phyloP scores from a whole-genome alignment of 108 stramenopile species.

The Tribonema minus region DNA sequence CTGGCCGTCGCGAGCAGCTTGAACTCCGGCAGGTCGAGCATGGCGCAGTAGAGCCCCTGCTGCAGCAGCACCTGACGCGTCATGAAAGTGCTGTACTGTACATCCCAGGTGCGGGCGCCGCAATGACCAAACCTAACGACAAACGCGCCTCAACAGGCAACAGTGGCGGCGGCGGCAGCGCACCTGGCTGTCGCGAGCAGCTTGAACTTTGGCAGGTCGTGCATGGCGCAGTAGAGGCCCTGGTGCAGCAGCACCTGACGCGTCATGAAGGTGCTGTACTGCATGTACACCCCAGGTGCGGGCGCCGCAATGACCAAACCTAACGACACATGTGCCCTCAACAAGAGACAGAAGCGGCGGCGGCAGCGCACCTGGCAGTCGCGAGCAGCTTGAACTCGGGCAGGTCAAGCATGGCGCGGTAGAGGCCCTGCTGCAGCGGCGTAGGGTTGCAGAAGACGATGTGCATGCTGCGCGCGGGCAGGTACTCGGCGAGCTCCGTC shows the following conservation, averaged over 20 bases:
- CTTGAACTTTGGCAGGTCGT: slow-evolving; percentile 19
- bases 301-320: neutral
- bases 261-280: neutral
- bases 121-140: neutral
- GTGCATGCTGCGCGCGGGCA: too few species aligned
- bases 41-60: slow-evolving; percentile 15
- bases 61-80: slow-evolving; percentile 1
- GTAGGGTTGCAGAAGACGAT: slow-evolving; percentile 49
- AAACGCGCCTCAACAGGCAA: neutral
- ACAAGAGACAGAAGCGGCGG: too few species aligned
- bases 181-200: slow-evolving; percentile 7
- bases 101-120: neutral
- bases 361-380: too few species aligned
- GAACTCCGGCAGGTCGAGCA: slow-evolving; percentile 42
- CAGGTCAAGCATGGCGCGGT: slow-evolving; percentile 14
- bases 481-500: too few species aligned
- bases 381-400: slow-evolving; percentile 43
- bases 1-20: slow-evolving; percentile 21
- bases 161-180: too few species aligned
- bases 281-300: neutral
- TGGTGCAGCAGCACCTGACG: neutral
- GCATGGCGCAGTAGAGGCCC: neutral
- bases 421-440: slow-evolving; percentile 26
- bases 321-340: neutral
- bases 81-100: neutral